phyloP scores from a whole-genome alignment of 768 basidiomycete species.

The Hygrocybe coccinea region DNA sequence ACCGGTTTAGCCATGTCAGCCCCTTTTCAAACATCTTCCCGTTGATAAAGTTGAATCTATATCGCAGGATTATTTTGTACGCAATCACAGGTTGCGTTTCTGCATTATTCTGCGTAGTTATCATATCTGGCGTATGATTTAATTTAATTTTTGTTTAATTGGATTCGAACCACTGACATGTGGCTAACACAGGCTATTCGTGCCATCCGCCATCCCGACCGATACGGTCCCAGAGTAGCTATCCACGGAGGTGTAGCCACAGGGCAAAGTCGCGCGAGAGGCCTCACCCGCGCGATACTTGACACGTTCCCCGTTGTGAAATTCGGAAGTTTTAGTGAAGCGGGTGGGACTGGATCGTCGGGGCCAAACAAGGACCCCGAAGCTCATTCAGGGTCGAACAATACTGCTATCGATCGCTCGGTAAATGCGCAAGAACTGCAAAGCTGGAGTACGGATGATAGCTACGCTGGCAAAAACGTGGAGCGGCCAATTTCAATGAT shows the following conservation, averaged over 20 bases:
- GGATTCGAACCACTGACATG: neutral
- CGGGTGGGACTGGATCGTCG: neutral
- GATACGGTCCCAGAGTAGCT: constrained; percentile 71
- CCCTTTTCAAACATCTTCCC: constrained; percentile 3
- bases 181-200: constrained; percentile 56
- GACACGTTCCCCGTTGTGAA: constrained; percentile 95
- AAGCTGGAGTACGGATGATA: neutral
- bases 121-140: constrained; percentile 69
- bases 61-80: constrained; percentile 70
- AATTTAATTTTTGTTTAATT: neutral
- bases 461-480: neutral
- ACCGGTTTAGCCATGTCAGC: constrained; percentile 69
- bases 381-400: neutral
- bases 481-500: neutral
- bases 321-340: constrained; percentile 45
- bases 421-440: neutral
- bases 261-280: constrained; percentile 69
- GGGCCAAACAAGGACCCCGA: neutral
- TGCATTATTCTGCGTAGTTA: constrained; percentile 76
- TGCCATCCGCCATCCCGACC: constrained; percentile 82
- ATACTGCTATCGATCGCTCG: neutral
- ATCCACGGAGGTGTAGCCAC: constrained; percentile 34
- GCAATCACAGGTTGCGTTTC: constrained; percentile 87
- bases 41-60: constrained; percentile 5
- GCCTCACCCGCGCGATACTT: constrained; percentile 85